Conservation (phyloP, 73 alveolate species). For the Stentor roeselii region DNA sequence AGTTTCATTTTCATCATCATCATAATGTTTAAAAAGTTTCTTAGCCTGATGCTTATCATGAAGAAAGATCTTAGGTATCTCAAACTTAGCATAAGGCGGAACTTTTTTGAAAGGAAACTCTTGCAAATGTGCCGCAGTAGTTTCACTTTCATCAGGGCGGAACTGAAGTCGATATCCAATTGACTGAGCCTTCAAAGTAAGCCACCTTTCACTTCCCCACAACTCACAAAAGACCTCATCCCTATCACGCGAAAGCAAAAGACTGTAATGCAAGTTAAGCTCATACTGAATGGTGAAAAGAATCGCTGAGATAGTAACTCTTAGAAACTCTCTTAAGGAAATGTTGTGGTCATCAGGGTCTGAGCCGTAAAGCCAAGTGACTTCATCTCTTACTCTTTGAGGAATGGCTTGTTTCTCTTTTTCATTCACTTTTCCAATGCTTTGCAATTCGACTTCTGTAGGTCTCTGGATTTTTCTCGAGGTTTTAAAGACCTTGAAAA, state of each 20-base stretch:
- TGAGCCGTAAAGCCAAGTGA: constrained; percentile 1
- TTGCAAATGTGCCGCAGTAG: neutral
- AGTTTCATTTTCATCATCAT: neutral
- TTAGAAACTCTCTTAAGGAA: neutral
- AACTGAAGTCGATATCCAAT: neutral
- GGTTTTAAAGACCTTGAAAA: neutral
- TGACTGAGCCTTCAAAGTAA: neutral
- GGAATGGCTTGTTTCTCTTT: neutral
- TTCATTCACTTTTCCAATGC: neutral
- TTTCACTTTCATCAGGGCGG: neutral
- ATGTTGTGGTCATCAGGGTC: constrained; percentile 1
- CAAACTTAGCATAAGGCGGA: constrained; percentile 5
- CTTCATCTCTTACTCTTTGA: neutral
- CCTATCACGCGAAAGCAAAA: neutral
- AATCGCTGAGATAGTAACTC: neutral
- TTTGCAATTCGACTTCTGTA: neutral
- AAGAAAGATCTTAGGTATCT: neutral
- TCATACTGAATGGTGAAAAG: neutral
- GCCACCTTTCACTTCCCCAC: neutral
- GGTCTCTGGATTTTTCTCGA: neutral
- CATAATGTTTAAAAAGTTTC: neutral
- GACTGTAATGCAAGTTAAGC: neutral
- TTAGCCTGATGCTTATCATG: neutral
- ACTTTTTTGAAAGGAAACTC: neutral
- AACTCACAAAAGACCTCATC: constrained; percentile 15